phyloP scores from a whole-genome alignment of 2,329 filamentous ascomycete genomes.

The Alternaria panax region DNA sequence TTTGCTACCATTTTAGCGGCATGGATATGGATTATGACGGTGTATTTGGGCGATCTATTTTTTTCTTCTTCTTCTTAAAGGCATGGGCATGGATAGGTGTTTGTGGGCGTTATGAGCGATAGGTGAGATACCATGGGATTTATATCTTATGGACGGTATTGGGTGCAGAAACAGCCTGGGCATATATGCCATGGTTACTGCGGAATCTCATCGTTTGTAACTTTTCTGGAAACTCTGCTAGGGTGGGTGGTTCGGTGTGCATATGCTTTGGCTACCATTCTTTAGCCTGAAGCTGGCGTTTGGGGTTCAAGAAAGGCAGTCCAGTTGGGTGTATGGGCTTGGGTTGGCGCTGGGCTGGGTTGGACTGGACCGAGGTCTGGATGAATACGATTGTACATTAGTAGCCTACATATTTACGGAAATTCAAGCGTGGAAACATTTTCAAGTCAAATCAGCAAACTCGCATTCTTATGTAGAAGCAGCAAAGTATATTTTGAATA shows the following conservation, averaged over 20 bases:
- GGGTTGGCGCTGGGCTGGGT: neutral
- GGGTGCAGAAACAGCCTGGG: neutral
- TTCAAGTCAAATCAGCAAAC: neutral
- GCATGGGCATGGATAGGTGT: constrained; percentile 8
- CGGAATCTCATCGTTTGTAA: too few relatives aligned
- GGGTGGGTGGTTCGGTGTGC: constrained; percentile 8
- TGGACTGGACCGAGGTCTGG: neutral
- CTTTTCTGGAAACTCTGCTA: neutral
- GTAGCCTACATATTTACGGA: constrained; percentile 6
- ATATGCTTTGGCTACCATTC: constrained; percentile 18
- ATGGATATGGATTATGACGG: constrained; percentile 13
- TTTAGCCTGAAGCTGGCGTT: constrained; percentile 19
- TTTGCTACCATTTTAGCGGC: constrained; percentile 6
- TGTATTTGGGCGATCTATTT: neutral
- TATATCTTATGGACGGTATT: constrained; percentile 11
- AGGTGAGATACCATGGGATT: constrained; percentile 16
- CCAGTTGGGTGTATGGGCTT: neutral
- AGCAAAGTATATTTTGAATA: too few relatives aligned
- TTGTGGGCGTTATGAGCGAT: constrained; percentile 8
- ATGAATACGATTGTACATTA: constrained; percentile 25
- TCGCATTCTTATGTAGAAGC: too few relatives aligned
- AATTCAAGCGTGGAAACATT: neutral
- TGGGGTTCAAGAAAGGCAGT: neutral
- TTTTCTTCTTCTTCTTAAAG: constrained; percentile 8
- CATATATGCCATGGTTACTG: neutral